Base-by-base conservation (phyloP, 225 moss, liverwort and hornwort species). In the Physcomitrium patens region DNA sequence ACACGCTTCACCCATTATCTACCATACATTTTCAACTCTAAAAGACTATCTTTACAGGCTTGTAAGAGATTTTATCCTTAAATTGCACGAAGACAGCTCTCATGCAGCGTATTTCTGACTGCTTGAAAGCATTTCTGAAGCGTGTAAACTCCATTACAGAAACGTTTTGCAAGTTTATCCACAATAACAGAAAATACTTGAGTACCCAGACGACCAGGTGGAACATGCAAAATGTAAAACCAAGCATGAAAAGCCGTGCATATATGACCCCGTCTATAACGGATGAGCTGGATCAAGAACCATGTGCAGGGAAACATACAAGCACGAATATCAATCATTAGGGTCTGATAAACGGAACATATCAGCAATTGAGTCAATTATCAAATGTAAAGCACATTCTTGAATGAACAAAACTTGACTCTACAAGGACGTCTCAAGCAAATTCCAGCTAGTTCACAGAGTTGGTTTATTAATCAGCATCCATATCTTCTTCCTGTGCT, bases 401-500 rank as follows among this genome's bases (percentile, higher is more conserved):
- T 20, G 51, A 28, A 68, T 70, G 65, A 72, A 75, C 10, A 47
- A 47, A 65, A 76, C 22, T 23, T 24, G 55, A 68, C 70, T 56
- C 46, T 60, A 67, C 62, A 55, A 67, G 54, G 24, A 72, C 37
- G 74, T 44, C 54, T 50, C 19, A 5, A 59, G 65, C 65, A 70
- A 20, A 58, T 58, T 37, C 70, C 24, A 65, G 58, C 58, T 75
- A 18, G 70, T 27, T 26, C 19, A 70, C 8, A 42, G 48, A 13
- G 12, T 53, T n/a, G 24, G 22, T 65, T n/a, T 7, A 37, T 83
- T 87, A 97, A 71, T 97, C 92, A 60, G 94, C 96, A 79, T 97
- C 96, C 96, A 97, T 97, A 54, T 97, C 96, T 77, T 97, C 96
- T 79, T 94, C 96, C 81, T 94, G 96, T 31, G 94, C 96, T 63